phyloP scores from a whole-genome alignment of 2,329 filamentous ascomycete genomes.

The Didymosphaeria variabile region DNA sequence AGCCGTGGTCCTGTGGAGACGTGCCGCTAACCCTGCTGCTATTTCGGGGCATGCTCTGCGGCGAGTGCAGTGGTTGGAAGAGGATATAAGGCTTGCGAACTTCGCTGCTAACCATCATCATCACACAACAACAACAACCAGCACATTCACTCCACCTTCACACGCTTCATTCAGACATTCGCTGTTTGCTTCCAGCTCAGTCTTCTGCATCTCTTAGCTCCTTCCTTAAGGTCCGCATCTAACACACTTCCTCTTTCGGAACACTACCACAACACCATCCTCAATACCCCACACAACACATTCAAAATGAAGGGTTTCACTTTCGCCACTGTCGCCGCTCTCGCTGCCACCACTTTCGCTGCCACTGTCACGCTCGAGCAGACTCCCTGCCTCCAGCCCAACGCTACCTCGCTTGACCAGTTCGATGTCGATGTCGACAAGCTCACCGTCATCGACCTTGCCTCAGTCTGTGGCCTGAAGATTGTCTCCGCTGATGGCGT shows the following conservation, averaged over 20 bases:
- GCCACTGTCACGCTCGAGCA: slow-evolving; percentile 31
- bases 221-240: background rate
- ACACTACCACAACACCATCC: background rate
- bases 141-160: slow-evolving; percentile 8
- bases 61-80: slow-evolving; percentile 9
- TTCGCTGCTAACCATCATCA: slow-evolving; percentile 4
- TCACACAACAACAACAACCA: slow-evolving; percentile 3
- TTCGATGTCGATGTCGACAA: slow-evolving; percentile 27
- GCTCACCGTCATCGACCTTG: slow-evolving; percentile 24
- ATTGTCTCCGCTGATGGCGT: slow-evolving; percentile 29
- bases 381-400: slow-evolving; percentile 24
- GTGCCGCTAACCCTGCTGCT: slow-evolving; percentile 13
- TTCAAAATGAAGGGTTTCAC: slow-evolving; percentile 29
- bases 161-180: background rate
- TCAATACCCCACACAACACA: slow-evolving; percentile 14
- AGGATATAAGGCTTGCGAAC: slow-evolving; percentile 4
- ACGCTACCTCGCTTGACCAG: slow-evolving; percentile 18
- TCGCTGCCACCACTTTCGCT: slow-evolving; percentile 20
- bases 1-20: slow-evolving; percentile 1
- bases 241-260: slow-evolving; percentile 11
- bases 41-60: slow-evolving; percentile 5
- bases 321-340: slow-evolving; percentile 20
- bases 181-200: slow-evolving; percentile 6
- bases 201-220: background rate
- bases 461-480: slow-evolving; percentile 36